Conservation (phyloP, 306 rosid genomes). For the Pterocarpus macrocarpus region DNA sequence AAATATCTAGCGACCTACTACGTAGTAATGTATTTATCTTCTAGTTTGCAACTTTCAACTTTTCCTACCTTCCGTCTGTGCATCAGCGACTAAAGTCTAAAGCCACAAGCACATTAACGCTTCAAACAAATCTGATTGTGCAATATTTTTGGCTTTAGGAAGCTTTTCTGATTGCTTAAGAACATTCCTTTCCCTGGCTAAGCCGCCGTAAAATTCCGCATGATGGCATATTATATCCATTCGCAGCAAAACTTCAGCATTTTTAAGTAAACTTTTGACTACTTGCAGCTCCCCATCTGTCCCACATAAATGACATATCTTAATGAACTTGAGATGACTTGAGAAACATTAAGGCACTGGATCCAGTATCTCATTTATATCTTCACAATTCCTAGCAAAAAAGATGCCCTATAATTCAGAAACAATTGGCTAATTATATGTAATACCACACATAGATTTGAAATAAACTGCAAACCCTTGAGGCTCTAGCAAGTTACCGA, state of each 20-base stretch:
- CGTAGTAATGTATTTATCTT: background rate
- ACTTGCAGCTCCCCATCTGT: constrained; percentile 16
- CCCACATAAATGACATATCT: constrained; percentile 9
- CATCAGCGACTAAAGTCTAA: background rate
- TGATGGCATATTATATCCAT: constrained; percentile 15
- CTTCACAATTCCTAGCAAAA: constrained; percentile 2
- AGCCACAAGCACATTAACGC: background rate
- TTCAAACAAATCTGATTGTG: constrained; percentile 5
- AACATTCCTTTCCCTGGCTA: constrained; percentile 3
- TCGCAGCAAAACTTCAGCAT: background rate
- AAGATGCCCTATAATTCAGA: background rate
- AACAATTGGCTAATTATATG: background rate
- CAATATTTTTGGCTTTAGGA: constrained; percentile 16
- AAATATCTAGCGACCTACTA: background rate
- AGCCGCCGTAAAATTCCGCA: constrained; percentile 9
- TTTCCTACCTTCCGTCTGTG: background rate
- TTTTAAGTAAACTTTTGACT: constrained; percentile 29
- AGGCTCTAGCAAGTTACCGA: constrained; percentile 13
- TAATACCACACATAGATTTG: background rate
- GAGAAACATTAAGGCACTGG: constrained; percentile 43
- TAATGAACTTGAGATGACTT: constrained; percentile 11
- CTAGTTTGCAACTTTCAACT: background rate
- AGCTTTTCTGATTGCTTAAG: constrained; percentile 15
- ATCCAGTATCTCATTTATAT: constrained; percentile 24
- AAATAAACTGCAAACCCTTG: background rate